These are phyloP conservation scores for Prunus kanzakura DNA, from an alignment of 306 rosid species.

Conservation along the genomic window DNA sequence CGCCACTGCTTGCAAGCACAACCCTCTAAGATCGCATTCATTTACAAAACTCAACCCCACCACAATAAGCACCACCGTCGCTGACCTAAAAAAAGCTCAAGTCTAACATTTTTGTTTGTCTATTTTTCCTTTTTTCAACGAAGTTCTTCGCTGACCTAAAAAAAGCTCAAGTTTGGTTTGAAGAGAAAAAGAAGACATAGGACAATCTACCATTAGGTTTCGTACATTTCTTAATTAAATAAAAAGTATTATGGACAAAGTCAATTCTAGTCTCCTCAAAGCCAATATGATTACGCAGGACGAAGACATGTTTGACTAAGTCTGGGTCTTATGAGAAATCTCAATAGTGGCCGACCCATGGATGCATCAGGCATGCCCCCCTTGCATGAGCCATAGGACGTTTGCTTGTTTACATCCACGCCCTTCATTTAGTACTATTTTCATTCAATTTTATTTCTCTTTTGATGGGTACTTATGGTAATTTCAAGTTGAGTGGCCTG, in stretches of 20 bases:
- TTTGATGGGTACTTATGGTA: slow-evolving; percentile 9
- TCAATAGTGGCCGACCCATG: neutral
- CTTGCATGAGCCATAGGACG: neutral
- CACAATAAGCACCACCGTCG: no score
- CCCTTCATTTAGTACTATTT: neutral
- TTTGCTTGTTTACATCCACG: neutral
- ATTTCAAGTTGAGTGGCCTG: neutral
- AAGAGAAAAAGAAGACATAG: no score
- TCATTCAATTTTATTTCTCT: neutral
- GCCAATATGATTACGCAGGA: neutral
- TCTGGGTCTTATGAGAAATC: neutral
- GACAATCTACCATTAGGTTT: no score
- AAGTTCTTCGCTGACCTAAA: no score
- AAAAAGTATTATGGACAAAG: neutral
- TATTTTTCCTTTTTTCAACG: no score
- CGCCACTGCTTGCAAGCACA: no score
- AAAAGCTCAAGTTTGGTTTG: no score
- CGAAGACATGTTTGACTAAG: neutral
- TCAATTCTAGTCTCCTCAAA: neutral
- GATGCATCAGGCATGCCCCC: slow-evolving; percentile 4
- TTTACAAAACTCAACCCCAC: no score
- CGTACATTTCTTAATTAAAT: no score
- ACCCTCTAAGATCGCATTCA: no score
- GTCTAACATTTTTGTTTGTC: no score
- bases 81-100: no score